Evolutionary conservation across 208 protist species (phyloP), one percentile per base, ranked within the genome.

Genomic region (Zelonia costaricensis): DNA sequence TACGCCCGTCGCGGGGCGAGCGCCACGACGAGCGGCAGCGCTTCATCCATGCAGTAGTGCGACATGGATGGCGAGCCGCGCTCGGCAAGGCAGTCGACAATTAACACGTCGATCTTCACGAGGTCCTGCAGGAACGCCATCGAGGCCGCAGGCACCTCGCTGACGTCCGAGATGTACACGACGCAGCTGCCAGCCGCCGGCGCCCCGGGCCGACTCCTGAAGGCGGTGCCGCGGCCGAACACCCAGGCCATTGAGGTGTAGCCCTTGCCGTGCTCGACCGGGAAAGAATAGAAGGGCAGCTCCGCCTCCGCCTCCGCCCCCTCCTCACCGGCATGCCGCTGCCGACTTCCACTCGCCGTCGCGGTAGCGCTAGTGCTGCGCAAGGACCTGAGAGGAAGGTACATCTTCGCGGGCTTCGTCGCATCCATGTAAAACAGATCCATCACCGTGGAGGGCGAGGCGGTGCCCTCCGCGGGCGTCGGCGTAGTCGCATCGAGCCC

Each of bases 101-200:
- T 66, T 30, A 96, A 74, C 8, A 96, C 71, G 49, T 96, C 86
- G 49, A 93, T 90, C 63, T 88, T 92, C 28, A 87, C 78, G 23
- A 93, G 69, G 64, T 87, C 78, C 6, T 72, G 46, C 31, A 93
- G 69, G 56, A 95, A 95, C 6, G 51, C 35, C 79, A 91, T 78
- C 4, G 84, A 76, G 10, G 35, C 39, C 13, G 35, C 48, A 0
- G 81, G 80, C 28, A 91, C 67, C 10, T 56, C 49, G 49, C 80
- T 92, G 12, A 92, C 76, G 62, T 94, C 88, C 13, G 88, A 94
- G 47, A 94, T 81, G 74, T 94, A 94, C 44, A 86, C 88, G 2
- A 90, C 82, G 53, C 88, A 92, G 46, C 62, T 86, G 18, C 69
- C 33, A 13, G 1, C 3, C 52, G 18, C 9, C n/a, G 23, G 42